Evolutionary conservation across 2,329 filamentous ascomycete genomes (phyloP).

Genomic region (Aspergillus carbonarius): DNA sequence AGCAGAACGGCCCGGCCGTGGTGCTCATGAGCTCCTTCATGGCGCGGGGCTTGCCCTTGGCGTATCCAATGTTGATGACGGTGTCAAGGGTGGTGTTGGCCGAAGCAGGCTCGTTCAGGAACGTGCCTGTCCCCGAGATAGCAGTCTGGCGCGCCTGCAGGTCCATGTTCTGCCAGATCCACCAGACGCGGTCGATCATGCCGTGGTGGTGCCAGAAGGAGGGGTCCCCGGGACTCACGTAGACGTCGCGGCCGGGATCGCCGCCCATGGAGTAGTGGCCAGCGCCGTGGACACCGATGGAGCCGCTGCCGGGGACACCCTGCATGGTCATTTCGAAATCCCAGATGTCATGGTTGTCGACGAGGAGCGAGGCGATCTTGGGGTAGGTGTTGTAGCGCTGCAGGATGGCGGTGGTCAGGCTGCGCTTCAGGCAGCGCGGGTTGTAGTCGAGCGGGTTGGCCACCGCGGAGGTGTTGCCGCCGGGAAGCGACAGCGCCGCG

Average conservation of each 20-base stretch:
- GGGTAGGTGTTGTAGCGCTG: slow-evolving; percentile 24
- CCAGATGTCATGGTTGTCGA: slow-evolving; percentile 24
- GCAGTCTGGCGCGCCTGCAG: slow-evolving; percentile 34
- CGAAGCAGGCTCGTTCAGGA: slow-evolving; percentile 45
- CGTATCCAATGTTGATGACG: slow-evolving; percentile 40
- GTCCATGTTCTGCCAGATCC: slow-evolving; percentile 53
- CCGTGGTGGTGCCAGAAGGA: slow-evolving; percentile 51
- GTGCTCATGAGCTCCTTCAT: slow-evolving; percentile 46
- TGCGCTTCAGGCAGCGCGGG: slow-evolving; percentile 31
- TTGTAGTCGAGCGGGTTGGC: slow-evolving; percentile 26
- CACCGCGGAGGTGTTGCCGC: neutral
- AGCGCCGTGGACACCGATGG: slow-evolving; percentile 45
- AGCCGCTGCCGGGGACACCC: slow-evolving; percentile 32
- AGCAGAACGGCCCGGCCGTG: slow-evolving; percentile 48
- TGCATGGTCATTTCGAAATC: slow-evolving; percentile 42
- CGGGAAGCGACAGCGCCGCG: slow-evolving; percentile 7
- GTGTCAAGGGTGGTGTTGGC: slow-evolving; percentile 49
- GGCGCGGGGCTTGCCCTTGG: slow-evolving; percentile 32
- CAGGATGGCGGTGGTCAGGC: slow-evolving; percentile 24
- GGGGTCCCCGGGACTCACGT: slow-evolving; percentile 47
- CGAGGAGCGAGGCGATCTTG: slow-evolving; percentile 22
- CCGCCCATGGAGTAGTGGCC: slow-evolving; percentile 51
- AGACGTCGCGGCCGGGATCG: slow-evolving; percentile 48
- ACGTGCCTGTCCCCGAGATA: slow-evolving; percentile 47
- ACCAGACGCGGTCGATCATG: slow-evolving; percentile 50